Evolutionary conservation across 2,329 filamentous ascomycete genomes (phyloP), one percentile per base, ranked within the genome.

Genomic region (Emergomyces orientalis): DNA sequence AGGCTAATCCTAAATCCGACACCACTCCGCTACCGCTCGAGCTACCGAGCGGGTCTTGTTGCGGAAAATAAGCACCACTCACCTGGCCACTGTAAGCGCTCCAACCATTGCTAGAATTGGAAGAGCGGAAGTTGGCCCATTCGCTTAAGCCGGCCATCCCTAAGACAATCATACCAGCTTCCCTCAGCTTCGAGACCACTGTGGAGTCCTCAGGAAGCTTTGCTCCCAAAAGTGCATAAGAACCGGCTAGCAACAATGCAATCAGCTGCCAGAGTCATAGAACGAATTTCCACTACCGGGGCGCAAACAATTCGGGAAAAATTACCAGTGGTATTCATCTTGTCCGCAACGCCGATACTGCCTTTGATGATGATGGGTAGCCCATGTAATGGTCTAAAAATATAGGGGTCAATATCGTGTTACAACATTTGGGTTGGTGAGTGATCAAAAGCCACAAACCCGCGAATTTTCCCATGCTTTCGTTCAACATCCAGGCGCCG

Each of bases 301-400:
- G 34, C 25, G 27, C 52, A 41, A 55, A 30, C 34, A 8, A 37
- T 14, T 34, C 17, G 8, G 14, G 37, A 22, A 32, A 30, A 11
- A 0, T 45, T 62, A 74, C 73, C 78, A 1, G 83, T 85, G 65
- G 84, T 88, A 68, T 85, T 81, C 84, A 88, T 86, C 63, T 77
- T 71, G 69, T 88, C 85, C 1, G 74, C 71, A 0, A 86, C 88
- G 17, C 82, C 85, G 58, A 89, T 87, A 69, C 86, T 87, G 73
- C 87, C 83, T 71, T 89, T 89, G 74, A 88, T 78, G 5, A 88
- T 73, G 30, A 88, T 81, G 0, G 86, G 86, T 3, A 88, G 79
- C 6, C 86, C 86, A 69, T 88, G 85, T 0, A 88, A 76, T 1
- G 84, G 83, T 0, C 81, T 79, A 59, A 59, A 17, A 32, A 34